These are phyloP conservation scores for Coffea humblotiana DNA, from an alignment of 305 asterid species.

Conservation along the genomic window DNA sequence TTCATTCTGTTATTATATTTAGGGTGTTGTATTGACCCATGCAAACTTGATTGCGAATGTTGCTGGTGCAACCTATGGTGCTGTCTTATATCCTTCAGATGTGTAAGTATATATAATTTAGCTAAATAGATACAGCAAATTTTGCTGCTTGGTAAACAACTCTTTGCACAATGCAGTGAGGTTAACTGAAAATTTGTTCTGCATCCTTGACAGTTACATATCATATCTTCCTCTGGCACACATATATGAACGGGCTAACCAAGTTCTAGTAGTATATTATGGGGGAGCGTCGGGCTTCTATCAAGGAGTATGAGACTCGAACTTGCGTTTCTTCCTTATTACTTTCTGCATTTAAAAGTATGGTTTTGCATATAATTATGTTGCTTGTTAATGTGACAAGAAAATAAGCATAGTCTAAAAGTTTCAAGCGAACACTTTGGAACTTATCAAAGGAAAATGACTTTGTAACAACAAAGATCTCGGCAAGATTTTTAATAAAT, in stretches of 20 bases:
- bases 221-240: slow-evolving; percentile 78
- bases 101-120: slow-evolving; percentile 39
- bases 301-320: slow-evolving; percentile 57
- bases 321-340: neutral
- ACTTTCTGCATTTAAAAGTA: neutral
- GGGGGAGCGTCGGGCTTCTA: slow-evolving; percentile 68
- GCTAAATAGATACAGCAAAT: neutral
- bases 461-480: neutral
- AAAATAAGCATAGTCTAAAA: neutral
- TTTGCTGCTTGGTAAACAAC: neutral
- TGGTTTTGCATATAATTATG: neutral
- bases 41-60: slow-evolving; percentile 57
- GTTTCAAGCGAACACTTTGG: neutral
- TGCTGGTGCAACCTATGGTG: slow-evolving; percentile 43
- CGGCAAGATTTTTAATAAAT: neutral
- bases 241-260: slow-evolving; percentile 63
- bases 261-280: slow-evolving; percentile 42
- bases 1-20: slow-evolving; percentile 9
- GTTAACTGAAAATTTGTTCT: neutral
- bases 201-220: slow-evolving; percentile 43
- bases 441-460: neutral
- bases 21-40: slow-evolving; percentile 68
- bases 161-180: slow-evolving; percentile 1
- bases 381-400: neutral
- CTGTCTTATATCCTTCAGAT: slow-evolving; percentile 53